Conservation (phyloP, 129 eudicot genomes). For the Glebionis coronaria region DNA sequence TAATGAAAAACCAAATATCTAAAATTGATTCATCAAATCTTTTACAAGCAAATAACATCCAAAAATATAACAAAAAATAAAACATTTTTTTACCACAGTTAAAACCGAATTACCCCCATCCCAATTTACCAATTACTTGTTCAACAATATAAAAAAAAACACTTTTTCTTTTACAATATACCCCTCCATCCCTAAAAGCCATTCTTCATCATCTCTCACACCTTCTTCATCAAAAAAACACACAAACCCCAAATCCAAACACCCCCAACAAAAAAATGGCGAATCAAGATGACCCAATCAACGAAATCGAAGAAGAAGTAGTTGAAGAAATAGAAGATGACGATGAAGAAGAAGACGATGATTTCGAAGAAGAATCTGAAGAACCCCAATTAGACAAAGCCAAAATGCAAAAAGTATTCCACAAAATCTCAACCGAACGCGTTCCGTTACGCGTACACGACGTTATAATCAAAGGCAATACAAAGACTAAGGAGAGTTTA, state of each 20-base stretch:
- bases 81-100: too few species aligned
- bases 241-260: neutral
- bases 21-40: too few species aligned
- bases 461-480: constrained; percentile 74
- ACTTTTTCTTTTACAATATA: too few species aligned
- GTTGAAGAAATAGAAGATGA: constrained; percentile 24
- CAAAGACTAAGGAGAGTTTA: constrained; percentile 59
- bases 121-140: too few species aligned
- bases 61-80: too few species aligned
- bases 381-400: constrained; percentile 30
- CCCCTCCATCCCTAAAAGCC: too few species aligned
- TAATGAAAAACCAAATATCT: too few species aligned
- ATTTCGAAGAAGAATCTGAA: constrained; percentile 27
- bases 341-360: constrained; percentile 28
- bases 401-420: constrained; percentile 40
- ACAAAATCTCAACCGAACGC: constrained; percentile 46
- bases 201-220: constrained; percentile 2
- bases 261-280: constrained; percentile 12
- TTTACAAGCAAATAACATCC: too few species aligned
- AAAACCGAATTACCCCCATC: too few species aligned
- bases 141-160: too few species aligned
- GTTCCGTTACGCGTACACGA: constrained; percentile 82
- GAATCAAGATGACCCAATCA: constrained; percentile 21
- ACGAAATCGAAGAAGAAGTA: constrained; percentile 23
- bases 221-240: constrained; percentile 9